These are phyloP conservation scores for Sordaria brevicollis DNA, from an alignment of 495 filamentous ascomycete genomes.

Conservation along the genomic window DNA sequence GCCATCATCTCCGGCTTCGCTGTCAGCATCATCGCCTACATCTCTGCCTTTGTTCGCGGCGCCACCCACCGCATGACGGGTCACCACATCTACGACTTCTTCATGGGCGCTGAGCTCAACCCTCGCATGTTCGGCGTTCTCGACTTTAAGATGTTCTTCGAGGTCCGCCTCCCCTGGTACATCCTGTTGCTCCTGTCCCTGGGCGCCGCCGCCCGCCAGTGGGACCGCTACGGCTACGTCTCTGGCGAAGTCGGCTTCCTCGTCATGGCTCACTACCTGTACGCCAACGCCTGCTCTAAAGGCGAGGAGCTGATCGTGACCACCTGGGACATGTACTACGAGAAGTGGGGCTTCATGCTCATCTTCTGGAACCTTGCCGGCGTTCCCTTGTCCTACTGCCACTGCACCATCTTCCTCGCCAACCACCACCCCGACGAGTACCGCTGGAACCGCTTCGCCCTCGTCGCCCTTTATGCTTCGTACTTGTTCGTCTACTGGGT, in stretches of 20 bases:
- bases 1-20: slow-evolving; percentile 81
- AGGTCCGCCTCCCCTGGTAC: slow-evolving; percentile 95
- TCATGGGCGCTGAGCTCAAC: slow-evolving; percentile 98
- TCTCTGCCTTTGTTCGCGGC: slow-evolving; percentile 69
- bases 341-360: slow-evolving; percentile 99
- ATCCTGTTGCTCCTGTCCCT: slow-evolving; percentile 74
- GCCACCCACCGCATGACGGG: slow-evolving; percentile 88
- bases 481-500: slow-evolving; percentile 88
- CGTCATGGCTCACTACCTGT: slow-evolving; percentile 87
- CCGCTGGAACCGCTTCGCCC: slow-evolving; percentile 58
- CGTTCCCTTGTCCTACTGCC: slow-evolving; percentile 92
- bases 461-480: slow-evolving; percentile 52
- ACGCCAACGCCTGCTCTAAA: slow-evolving; percentile 94
- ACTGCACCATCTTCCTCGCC: slow-evolving; percentile 89
- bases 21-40: slow-evolving; percentile 73
- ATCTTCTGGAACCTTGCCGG: slow-evolving; percentile 99
- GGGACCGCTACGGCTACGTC: slow-evolving; percentile 82
- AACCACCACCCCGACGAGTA: slow-evolving; percentile 79
- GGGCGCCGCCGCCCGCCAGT: slow-evolving; percentile 76
- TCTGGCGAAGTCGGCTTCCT: slow-evolving; percentile 82
- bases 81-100: slow-evolving; percentile 88
- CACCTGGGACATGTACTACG: slow-evolving; percentile 98
- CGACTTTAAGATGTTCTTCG: slow-evolving; percentile 99
- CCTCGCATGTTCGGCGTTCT: slow-evolving; percentile 87
- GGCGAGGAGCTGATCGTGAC: slow-evolving; percentile 90